Conservation (phyloP, 129 eudicot species). For the Arctium minus region DNA sequence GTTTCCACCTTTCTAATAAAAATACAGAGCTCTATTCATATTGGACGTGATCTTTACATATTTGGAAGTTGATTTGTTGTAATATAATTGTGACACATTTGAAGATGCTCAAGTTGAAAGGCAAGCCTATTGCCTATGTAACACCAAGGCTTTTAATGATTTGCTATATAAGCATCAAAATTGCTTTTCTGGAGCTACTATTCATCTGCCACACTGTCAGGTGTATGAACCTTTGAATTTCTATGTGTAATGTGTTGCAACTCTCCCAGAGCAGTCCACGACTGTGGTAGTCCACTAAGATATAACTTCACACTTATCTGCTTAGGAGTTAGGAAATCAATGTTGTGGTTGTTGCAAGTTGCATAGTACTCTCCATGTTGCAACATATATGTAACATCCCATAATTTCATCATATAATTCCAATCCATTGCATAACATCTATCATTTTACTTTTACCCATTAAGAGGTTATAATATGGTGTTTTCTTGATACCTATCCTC, state of each 20-base stretch:
- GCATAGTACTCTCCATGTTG: no score
- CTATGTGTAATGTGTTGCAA: neutral
- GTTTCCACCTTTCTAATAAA: neutral
- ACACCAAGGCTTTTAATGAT: neutral
- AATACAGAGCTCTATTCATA: neutral
- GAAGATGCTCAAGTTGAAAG: neutral
- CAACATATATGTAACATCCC: no score
- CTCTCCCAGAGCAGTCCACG: neutral
- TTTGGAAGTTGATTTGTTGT: slow-evolving; percentile 1
- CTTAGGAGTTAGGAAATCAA: no score
- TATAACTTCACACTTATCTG: no score
- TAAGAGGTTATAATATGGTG: no score
- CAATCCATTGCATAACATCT: no score
- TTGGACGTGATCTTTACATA: neutral
- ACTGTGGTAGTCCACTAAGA: neutral
- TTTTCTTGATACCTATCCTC: no score
- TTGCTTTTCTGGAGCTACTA: neutral
- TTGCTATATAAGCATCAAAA: neutral
- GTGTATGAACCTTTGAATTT: neutral
- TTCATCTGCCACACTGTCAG: neutral
- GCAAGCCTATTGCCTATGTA: neutral
- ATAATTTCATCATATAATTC: no score
- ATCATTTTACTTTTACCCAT: no score
- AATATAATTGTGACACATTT: neutral
- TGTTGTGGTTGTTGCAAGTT: no score